Evolutionary conservation across 768 basidiomycete species (phyloP).

Genomic region (Lactifluus echinatus): DNA sequence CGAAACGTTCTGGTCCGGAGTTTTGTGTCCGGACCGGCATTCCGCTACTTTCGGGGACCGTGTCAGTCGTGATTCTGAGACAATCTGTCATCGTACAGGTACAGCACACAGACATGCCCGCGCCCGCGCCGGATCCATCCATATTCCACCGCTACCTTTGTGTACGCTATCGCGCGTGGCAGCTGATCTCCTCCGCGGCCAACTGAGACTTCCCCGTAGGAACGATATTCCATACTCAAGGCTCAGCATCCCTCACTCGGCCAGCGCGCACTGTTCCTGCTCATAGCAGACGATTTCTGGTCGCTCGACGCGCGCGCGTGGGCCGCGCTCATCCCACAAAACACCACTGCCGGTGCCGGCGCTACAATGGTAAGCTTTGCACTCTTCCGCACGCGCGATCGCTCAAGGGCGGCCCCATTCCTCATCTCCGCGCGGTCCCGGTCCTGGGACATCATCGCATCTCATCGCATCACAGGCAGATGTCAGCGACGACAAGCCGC

Average conservation of each 20-base stretch:
- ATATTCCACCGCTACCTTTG: slow-evolving; percentile 4
- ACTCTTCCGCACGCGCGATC: not conserved
- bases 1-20: too few species aligned
- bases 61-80: too few species aligned
- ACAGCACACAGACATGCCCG: not conserved
- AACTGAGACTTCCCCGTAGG: not conserved
- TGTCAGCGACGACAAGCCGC: slow-evolving; percentile 1
- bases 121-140: not conserved
- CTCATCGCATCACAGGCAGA: not conserved
- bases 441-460: too few species aligned
- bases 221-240: slow-evolving; percentile 4
- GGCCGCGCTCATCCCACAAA: not conserved
- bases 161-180: not conserved
- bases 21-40: not conserved
- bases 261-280: not conserved
- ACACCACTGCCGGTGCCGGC: not conserved
- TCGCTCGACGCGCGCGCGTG: slow-evolving; percentile 7
- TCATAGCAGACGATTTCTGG: slow-evolving; percentile 12
- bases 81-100: too few species aligned
- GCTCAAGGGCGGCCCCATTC: not conserved
- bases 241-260: not conserved
- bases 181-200: not conserved
- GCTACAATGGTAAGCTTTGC: not conserved
- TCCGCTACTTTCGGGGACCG: not conserved
- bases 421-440: not conserved